A percentile compares a stretch with the other conserved stretches of the same genome.
Evolutionary conservation across 208 protist species (phyloP).

Genomic region (Trypanosoma avium): DNA sequence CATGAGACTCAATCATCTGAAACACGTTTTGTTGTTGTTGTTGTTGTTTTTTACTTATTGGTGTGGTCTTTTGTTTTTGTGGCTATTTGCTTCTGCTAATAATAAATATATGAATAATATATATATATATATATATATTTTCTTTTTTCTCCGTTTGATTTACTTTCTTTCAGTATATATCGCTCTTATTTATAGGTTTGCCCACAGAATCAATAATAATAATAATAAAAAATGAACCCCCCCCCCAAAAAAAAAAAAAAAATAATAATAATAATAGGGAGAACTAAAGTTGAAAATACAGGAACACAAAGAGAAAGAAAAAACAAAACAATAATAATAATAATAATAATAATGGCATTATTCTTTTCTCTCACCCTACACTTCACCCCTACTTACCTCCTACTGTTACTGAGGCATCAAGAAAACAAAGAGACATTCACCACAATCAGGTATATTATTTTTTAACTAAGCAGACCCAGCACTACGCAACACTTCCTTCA

Average conservation of each 20-base stretch:
- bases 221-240: no score
- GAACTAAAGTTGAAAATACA: no score
- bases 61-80: no score
- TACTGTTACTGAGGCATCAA: background rate
- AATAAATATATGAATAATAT: background rate
- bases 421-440: slow-evolving; percentile 8
- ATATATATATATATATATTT: slow-evolving; percentile 5
- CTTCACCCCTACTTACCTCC: no score
- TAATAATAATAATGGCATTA: no score
- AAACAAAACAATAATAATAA: no score
- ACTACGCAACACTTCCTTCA: slow-evolving; percentile 17
- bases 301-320: no score
- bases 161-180: slow-evolving; percentile 4
- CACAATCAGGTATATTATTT: background rate
- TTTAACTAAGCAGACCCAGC: background rate
- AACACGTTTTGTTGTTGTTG: background rate
- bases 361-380: no score
- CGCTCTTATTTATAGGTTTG: no score
- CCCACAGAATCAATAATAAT: no score
- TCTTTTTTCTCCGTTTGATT: slow-evolving; percentile 2
- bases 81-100: background rate
- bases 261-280: no score
- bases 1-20: slow-evolving; percentile 84
- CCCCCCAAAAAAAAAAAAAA: no score
- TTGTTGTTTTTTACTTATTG: background rate